Evolutionary conservation across 2,329 filamentous ascomycete species (phyloP).

Genomic region (Cordyceps pruinosa): DNA sequence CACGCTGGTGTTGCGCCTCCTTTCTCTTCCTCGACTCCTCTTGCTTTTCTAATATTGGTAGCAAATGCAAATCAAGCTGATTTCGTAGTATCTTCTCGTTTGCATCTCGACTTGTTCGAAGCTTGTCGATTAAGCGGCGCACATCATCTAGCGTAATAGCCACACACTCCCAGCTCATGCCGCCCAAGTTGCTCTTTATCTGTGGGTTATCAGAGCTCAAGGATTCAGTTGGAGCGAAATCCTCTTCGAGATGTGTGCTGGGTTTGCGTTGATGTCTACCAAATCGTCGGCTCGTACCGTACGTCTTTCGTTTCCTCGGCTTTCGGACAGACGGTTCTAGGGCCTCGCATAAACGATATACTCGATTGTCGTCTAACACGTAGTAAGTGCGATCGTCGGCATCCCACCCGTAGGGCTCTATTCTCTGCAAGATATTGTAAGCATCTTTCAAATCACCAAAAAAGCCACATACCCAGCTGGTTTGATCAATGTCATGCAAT

Average conservation of each 20-base stretch:
- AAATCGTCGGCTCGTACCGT: constrained; percentile 50
- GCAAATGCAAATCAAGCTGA: constrained; percentile 66
- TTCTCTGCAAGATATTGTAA: constrained; percentile 43
- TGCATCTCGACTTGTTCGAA: constrained; percentile 70
- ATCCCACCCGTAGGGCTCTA: constrained; percentile 85
- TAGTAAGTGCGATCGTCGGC: constrained; percentile 79
- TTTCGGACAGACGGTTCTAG: constrained; percentile 55
- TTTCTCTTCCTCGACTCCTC: constrained; percentile 67
- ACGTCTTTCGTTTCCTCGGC: constrained; percentile 50
- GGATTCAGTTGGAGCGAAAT: constrained; percentile 15
- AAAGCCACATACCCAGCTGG: constrained; percentile 59
- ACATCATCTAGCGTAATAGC: constrained; percentile 78
- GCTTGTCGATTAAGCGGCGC: constrained; percentile 58
- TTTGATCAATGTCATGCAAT: constrained; percentile 72
- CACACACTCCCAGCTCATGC: constrained; percentile 84
- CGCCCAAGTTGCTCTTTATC: constrained; percentile 60
- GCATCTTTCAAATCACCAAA: neutral
- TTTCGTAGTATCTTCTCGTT: constrained; percentile 76
- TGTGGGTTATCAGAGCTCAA: constrained; percentile 26
- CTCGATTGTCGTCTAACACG: constrained; percentile 85
- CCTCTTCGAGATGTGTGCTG: neutral
- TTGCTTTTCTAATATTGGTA: constrained; percentile 78
- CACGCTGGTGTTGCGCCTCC: constrained; percentile 62
- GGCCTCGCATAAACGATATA: constrained; percentile 82
- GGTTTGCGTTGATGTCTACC: constrained; percentile 61